Evolutionary conservation across 1,284 basidiomycete genomes (phyloP).

Genomic region (Omphalotus olearius): DNA sequence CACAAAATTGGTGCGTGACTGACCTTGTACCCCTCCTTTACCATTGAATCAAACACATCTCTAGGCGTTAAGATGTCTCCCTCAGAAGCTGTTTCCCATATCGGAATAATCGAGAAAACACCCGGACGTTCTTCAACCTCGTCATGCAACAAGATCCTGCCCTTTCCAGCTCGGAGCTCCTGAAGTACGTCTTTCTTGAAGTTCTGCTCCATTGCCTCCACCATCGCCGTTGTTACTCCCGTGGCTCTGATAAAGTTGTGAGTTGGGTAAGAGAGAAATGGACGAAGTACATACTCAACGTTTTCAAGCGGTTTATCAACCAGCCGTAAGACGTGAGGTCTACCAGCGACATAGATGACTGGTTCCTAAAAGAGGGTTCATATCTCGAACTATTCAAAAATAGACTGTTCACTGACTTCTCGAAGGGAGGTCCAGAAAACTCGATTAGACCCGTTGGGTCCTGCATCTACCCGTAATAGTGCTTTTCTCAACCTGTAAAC

Average conservation of each 20-base stretch:
- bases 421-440: constrained; percentile 91
- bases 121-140: constrained; percentile 94
- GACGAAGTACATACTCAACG: constrained; percentile 65
- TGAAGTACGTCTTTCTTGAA: constrained; percentile 89
- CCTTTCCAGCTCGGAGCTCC: constrained; percentile 72
- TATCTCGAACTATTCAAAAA: background rate
- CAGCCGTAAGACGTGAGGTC: constrained; percentile 92
- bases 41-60: constrained; percentile 77
- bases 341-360: constrained; percentile 86
- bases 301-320: constrained; percentile 89
- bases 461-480: constrained; percentile 77
- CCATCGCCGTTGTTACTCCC: constrained; percentile 88
- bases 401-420: constrained; percentile 48
- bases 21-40: constrained; percentile 75
- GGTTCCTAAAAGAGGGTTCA: constrained; percentile 63
- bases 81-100: constrained; percentile 85
- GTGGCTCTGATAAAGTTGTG: constrained; percentile 63
- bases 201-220: constrained; percentile 89
- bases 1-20: background rate
- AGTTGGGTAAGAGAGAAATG: background rate
- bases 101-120: constrained; percentile 81
- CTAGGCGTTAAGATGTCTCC: constrained; percentile 92
- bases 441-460: constrained; percentile 63
- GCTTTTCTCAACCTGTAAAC: constrained; percentile 72
- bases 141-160: constrained; percentile 90